Evolutionary conservation across 306 rosid species (phyloP), one percentile per base, ranked within the genome.

Genomic region (Quercus glauca): DNA sequence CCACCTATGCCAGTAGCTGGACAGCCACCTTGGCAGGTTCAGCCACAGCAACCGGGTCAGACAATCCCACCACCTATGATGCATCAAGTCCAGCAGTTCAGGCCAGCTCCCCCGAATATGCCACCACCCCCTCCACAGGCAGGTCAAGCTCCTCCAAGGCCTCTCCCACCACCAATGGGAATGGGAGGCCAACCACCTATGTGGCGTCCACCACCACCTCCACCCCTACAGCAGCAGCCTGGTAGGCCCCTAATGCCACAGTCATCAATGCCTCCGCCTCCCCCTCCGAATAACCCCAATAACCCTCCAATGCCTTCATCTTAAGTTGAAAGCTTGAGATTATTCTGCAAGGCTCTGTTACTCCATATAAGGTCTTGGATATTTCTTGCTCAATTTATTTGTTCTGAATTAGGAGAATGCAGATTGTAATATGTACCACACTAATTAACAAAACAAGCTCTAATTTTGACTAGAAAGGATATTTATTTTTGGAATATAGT

Each of bases 141-240:
- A 0, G 80, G 78, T 63, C 83, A 51, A 1, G 85, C 68, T 68
- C 96, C 93, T 70, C 95, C 91, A 28, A 90, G 97, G 78, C 87
- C 81, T 56, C 91, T 95, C 73, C 99, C 99, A 17, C 99, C 98
- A 12, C 99, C 99, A 2, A 64, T 90, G 83, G 89, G 85, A 35
- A 93, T 96, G 99, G 91, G 89, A 76, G 85, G 89, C 76, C 98
- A 86, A 76, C 97, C 86, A 55, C 90, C 82, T 9, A 69, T 88
- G 64, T 93, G 99, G 99, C 88, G 92, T 35, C 97, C 94, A 5
- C 96, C 88, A 0, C 97, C 96, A 1, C 97, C 96, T 4, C 92
- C 89, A 11, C 85, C 79, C 14, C 79, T 69, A 3, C 97, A 89
- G 81, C 96, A 87, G 74, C 92, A 85, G 55, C 86, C 78, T 12